phyloP scores from a whole-genome alignment of 257 asterid genomes.

The Solanum chaucha region DNA sequence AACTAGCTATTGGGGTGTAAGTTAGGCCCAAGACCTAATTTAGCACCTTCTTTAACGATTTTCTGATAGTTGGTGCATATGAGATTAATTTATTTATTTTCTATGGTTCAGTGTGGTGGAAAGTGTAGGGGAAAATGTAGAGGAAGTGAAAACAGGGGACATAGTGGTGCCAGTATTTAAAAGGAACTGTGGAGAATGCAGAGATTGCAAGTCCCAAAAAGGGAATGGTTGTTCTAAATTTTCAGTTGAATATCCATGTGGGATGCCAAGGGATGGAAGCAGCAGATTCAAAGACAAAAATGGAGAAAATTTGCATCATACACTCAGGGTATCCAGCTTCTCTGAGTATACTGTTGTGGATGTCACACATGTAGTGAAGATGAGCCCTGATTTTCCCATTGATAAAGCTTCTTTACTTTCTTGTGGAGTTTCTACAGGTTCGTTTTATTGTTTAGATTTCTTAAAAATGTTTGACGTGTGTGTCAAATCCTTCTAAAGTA shows the following conservation, averaged over 20 bases:
- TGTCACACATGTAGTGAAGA: slow-evolving; percentile 24
- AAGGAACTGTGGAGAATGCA: slow-evolving; percentile 33
- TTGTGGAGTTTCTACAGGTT: slow-evolving; percentile 36
- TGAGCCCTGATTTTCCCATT: slow-evolving; percentile 3
- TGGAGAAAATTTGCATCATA: slow-evolving; percentile 21
- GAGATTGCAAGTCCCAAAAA: slow-evolving; percentile 16
- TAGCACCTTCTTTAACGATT: background rate
- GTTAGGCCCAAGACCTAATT: too few species aligned
- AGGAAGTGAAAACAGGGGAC: slow-evolving; percentile 34
- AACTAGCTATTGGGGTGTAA: too few species aligned
- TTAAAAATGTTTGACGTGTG: background rate
- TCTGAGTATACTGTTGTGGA: slow-evolving; percentile 36
- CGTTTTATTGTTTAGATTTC: background rate
- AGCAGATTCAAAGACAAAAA: slow-evolving; percentile 17
- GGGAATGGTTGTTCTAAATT: slow-evolving; percentile 26
- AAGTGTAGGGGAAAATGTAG: slow-evolving; percentile 34
- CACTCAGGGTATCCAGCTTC: slow-evolving; percentile 19
- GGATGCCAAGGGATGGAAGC: slow-evolving; percentile 36
- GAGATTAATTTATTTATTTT: background rate
- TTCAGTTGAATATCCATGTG: background rate
- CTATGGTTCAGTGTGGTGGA: slow-evolving; percentile 20
- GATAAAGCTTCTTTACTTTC: slow-evolving; percentile 29
- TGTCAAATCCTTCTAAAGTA: background rate
- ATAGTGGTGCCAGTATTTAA: slow-evolving; percentile 22
- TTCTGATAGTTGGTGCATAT: background rate